Conservation (phyloP, 257 asterid species). For the Jaltomata sinuosa region DNA sequence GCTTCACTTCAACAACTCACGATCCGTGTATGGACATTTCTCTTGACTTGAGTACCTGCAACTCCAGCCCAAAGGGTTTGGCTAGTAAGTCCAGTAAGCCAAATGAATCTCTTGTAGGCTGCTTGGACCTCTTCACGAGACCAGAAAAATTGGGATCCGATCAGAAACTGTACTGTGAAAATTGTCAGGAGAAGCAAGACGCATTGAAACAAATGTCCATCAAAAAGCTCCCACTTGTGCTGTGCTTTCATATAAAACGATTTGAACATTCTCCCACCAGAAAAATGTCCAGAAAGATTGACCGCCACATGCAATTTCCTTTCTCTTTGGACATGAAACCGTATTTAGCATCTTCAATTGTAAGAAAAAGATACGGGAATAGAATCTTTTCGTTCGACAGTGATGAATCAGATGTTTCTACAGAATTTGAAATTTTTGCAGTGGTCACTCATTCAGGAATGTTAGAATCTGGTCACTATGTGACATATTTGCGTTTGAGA, state of each 20-base stretch:
- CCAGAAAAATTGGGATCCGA: slow-evolving; percentile 80
- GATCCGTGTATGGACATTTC: slow-evolving; percentile 87
- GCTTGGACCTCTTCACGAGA: slow-evolving; percentile 80
- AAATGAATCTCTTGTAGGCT: slow-evolving; percentile 55
- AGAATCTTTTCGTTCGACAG: slow-evolving; percentile 48
- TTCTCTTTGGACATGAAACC: slow-evolving; percentile 75
- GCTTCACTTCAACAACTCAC: slow-evolving; percentile 79
- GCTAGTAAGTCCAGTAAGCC: slow-evolving; percentile 29
- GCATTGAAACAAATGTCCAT: slow-evolving; percentile 90
- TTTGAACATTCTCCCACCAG: slow-evolving; percentile 67
- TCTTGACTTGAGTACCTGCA: slow-evolving; percentile 40
- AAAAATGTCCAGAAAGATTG: slow-evolving; percentile 69
- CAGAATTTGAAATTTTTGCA: slow-evolving; percentile 82
- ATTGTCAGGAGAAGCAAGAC: slow-evolving; percentile 69
- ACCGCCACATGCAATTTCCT: slow-evolving; percentile 71
- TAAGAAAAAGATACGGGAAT: slow-evolving; percentile 64
- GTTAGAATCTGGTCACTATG: slow-evolving; percentile 79
- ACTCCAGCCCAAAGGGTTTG: slow-evolving; percentile 8
- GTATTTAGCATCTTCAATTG: slow-evolving; percentile 72
- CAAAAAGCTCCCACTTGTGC: slow-evolving; percentile 73
- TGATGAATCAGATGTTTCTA: slow-evolving; percentile 44
- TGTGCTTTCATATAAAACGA: slow-evolving; percentile 77
- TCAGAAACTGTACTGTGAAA: slow-evolving; percentile 81
- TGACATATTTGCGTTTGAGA: slow-evolving; percentile 62
- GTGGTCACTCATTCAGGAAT: slow-evolving; percentile 74